Evolutionary conservation across 208 protist genomes (phyloP).

Genomic region (Trypanosoma congolense): DNA sequence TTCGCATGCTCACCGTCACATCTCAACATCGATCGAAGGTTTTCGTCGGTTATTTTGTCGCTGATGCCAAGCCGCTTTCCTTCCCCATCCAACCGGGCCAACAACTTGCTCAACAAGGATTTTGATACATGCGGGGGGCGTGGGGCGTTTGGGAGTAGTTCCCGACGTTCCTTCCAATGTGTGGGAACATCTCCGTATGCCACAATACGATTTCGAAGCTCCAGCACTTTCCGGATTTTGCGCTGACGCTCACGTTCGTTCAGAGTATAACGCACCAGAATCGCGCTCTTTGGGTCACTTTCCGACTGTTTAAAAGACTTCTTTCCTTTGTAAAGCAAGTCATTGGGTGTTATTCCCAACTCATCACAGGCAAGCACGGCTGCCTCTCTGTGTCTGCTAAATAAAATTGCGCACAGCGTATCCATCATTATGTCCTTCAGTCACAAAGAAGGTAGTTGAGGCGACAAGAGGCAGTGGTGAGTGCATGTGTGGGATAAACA

Average conservation of each 20-base stretch:
- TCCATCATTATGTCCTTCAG: conserved; percentile 17
- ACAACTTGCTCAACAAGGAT: conserved; percentile 13
- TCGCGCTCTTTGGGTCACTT: neutral
- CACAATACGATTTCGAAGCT: conserved; percentile 26
- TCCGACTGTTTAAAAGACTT: conserved; percentile 13
- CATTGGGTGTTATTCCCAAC: conserved; percentile 24
- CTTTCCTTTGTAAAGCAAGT: conserved; percentile 24
- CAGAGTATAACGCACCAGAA: conserved; percentile 40
- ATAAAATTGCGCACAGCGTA: conserved; percentile 26
- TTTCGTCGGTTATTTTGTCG: conserved; percentile 17
- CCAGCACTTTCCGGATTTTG: conserved; percentile 29
- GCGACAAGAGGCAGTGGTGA: too few species aligned
- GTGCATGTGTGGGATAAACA: too few species aligned
- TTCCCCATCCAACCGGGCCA: conserved; percentile 26
- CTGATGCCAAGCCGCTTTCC: conserved; percentile 25
- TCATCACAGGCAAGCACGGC: conserved; percentile 38
- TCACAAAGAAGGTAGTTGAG: too few species aligned
- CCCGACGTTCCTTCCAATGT: conserved; percentile 25
- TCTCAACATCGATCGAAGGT: neutral
- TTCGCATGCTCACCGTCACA: too few species aligned
- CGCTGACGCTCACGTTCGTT: conserved; percentile 27
- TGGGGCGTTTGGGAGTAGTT: conserved; percentile 27
- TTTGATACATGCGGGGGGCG: conserved; percentile 25
- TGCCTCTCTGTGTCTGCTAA: conserved; percentile 26
- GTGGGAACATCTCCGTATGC: conserved; percentile 16